Evolutionary conservation across 768 basidiomycete species (phyloP).

Genomic region (Amanita jacksonii): DNA sequence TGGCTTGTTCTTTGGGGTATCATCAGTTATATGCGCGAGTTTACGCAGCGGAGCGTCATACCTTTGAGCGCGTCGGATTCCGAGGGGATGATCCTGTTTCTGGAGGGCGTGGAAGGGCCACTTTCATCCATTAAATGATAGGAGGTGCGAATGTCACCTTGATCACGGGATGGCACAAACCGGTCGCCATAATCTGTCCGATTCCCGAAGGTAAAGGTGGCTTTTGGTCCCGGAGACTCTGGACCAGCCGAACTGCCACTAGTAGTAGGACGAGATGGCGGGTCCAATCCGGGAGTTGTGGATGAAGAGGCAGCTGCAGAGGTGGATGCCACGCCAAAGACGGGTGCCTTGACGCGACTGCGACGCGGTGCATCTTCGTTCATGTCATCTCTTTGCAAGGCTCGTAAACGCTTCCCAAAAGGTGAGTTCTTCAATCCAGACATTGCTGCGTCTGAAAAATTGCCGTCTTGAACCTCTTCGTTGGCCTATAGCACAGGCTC

Average conservation of each 20-base stretch:
- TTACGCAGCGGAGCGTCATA: slow-evolving; percentile 15
- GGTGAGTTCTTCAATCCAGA: slow-evolving; percentile 77
- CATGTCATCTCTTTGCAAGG: slow-evolving; percentile 45
- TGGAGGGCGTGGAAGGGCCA: slow-evolving; percentile 49
- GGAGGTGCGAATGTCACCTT: slow-evolving; percentile 54
- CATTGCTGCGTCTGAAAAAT: slow-evolving; percentile 28
- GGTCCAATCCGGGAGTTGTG: slow-evolving; percentile 46
- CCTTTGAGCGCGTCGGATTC: slow-evolving; percentile 76
- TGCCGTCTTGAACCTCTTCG: background rate
- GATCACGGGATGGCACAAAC: slow-evolving; percentile 60
- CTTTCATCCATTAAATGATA: slow-evolving; percentile 57
- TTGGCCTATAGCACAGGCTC: background rate
- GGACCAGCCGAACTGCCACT: slow-evolving; percentile 40
- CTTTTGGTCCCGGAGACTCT: slow-evolving; percentile 12
- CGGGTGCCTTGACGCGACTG: slow-evolving; percentile 17
- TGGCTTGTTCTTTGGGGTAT: slow-evolving; percentile 65
- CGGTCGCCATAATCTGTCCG: slow-evolving; percentile 47
- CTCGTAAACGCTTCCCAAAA: slow-evolving; percentile 76
- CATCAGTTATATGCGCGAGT: background rate
- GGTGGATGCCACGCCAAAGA: slow-evolving; percentile 22
- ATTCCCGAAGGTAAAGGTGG: slow-evolving; percentile 10
- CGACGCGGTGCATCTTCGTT: slow-evolving; percentile 47
- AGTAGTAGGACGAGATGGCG: slow-evolving; percentile 34
- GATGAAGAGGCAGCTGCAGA: slow-evolving; percentile 37
- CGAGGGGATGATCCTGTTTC: slow-evolving; percentile 52